Base-by-base conservation (phyloP, 257 asterid genomes). In the Schizonepeta tenuifolia region DNA sequence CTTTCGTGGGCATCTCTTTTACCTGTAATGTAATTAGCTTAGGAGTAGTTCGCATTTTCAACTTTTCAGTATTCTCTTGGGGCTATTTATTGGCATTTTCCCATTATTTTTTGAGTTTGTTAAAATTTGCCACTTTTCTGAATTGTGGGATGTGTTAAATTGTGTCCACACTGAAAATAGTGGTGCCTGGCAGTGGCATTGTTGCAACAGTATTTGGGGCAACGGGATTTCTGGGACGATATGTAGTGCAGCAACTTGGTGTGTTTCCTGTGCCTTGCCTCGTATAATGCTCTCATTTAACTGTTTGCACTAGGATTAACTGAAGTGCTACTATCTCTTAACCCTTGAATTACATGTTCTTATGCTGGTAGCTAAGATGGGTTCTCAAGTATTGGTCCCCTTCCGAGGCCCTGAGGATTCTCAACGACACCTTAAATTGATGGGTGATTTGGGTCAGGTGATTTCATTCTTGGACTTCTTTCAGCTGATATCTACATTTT, bases 401-500 rank as follows among this genome's bases (percentile, higher is more conserved):
- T 92, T 91, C 83, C 91, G 99, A 55, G 99, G 97, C 67, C 87
- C 90, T 18, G 99, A 95, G 88, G 99, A 95, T 80, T 83, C 79
- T 75, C 93, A 79, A 20, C 93, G 99, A 13, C 96, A 95, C 92
- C 99, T 95, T 77, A 95, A 95, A 76, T 75, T 95, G 82, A 90
- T 92, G 99, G 99, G 98, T 68, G 99, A 95, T 79, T 81, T 95
- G 93, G 98, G 99, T 51, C 99, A 95, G 94, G 99, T 90, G 73
- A 60, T 7, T 36, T 15, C 31, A 44, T 77, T 77, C 69, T 22
- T 61, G 53, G 26, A 28, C 21, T 35, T 28, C 62, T n/a, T 70
- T 50, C 21, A 65, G 59, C 74, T 63, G 15, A 28, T 47, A 1
- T 13, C 4, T 47, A 13, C 26, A 43, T 62, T 55, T 26, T 20